Conservation (phyloP, 148 eudicot species). For the Diospyros lotus region DNA sequence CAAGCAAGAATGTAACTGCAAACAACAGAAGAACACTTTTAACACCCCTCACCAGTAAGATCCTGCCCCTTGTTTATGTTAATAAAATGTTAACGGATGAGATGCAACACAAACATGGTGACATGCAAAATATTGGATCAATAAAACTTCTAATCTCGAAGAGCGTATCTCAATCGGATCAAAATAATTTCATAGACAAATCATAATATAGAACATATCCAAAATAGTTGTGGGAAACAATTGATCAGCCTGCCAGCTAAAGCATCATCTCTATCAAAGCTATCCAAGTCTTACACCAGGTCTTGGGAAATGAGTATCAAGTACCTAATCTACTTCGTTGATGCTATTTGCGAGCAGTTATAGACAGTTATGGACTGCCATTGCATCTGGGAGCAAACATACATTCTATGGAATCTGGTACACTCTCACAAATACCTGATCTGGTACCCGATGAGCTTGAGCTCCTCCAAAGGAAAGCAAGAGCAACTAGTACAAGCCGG, state of each 20-base stretch:
- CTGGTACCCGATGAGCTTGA: slow-evolving; percentile 3
- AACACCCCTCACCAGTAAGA: too few species aligned
- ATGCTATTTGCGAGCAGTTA: slow-evolving; percentile 5
- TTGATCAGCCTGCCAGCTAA: not conserved
- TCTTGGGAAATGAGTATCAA: too few species aligned
- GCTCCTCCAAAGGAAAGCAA: slow-evolving; percentile 14
- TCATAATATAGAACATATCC: too few species aligned
- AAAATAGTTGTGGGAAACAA: not conserved
- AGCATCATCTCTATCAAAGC: slow-evolving; percentile 10
- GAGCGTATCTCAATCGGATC: too few species aligned
- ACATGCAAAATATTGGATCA: too few species aligned
- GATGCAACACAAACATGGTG: too few species aligned
- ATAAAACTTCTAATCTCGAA: too few species aligned
- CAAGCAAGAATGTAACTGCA: too few species aligned
- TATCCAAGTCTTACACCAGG: slow-evolving; percentile 20
- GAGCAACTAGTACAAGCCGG: slow-evolving; percentile 4
- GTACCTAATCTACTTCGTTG: slow-evolving; percentile 12
- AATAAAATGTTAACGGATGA: too few species aligned
- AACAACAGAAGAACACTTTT: too few species aligned
- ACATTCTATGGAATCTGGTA: not conserved
- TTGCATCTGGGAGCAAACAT: not conserved
- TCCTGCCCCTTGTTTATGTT: too few species aligned
- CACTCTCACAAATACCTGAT: slow-evolving; percentile 7
- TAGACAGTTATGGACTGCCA: slow-evolving; percentile 2
- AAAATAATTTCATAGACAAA: too few species aligned